Conservation (phyloP, 805 yeast species). For the Blastobotrys attinorum region DNA sequence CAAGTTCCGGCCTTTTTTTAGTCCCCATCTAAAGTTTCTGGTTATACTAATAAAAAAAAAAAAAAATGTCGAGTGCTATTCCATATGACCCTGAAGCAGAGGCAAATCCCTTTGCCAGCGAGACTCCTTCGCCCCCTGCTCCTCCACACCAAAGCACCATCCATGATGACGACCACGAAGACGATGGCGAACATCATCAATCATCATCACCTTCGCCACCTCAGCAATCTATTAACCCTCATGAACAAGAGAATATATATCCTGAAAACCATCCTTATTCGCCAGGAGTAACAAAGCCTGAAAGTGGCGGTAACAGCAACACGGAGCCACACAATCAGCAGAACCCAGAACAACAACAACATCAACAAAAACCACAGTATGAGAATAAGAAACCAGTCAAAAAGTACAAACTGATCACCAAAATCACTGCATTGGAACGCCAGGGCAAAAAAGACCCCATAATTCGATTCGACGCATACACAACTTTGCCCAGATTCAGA, state of each 20-base stretch:
- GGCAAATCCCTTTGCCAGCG: conserved; percentile 55
- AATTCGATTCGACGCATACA: conserved; percentile 57
- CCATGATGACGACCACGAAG: too few species aligned
- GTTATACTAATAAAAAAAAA: too few species aligned
- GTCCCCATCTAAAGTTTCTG: too few species aligned
- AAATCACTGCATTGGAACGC: conserved; percentile 63
- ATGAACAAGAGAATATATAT: too few species aligned
- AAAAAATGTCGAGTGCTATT: conserved; percentile 35
- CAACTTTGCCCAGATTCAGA: conserved; percentile 70
- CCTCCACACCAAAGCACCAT: too few species aligned
- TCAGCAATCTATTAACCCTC: too few species aligned
- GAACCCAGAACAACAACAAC: too few species aligned
- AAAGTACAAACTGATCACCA: conserved; percentile 41
- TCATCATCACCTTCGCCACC: too few species aligned
- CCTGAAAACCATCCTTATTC: too few species aligned
- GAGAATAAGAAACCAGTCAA: conserved; percentile 14
- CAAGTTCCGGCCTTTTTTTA: background rate
- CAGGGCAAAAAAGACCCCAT: conserved; percentile 73
- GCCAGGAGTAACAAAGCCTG: too few species aligned
- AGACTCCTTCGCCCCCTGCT: conserved; percentile 22
- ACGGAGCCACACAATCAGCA: background rate
- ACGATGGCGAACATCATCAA: too few species aligned
- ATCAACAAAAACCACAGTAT: background rate
- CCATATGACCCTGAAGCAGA: conserved; percentile 43
- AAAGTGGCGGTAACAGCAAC: too few species aligned